Percentiles rank a stretch among this genome's conserved stretches.
Conservation (phyloP, 116 monocot species). For the Iris pallida region DNA sequence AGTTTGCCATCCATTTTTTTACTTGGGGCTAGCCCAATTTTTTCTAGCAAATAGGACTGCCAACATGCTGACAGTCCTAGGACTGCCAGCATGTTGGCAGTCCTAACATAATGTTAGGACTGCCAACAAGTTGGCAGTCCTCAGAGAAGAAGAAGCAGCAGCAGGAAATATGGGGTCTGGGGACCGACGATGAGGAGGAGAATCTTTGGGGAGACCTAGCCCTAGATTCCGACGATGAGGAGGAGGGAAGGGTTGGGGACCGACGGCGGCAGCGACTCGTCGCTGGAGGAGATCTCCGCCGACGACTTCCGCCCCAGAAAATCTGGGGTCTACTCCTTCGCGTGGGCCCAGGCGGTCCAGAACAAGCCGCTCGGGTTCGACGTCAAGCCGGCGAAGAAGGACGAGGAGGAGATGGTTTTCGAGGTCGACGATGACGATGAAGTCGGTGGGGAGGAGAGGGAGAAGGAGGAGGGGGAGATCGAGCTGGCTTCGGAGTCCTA, state of each 20-base stretch:
- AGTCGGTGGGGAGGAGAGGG: neutral
- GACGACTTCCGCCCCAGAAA: slow-evolving; percentile 41
- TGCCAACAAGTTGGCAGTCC: too few species aligned
- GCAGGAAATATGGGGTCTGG: too few species aligned
- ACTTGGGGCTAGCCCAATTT: too few species aligned
- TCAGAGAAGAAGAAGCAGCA: too few species aligned
- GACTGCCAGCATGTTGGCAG: too few species aligned
- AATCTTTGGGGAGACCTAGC: slow-evolving; percentile 12
- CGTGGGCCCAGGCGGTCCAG: slow-evolving; percentile 95
- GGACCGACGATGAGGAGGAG: too few species aligned
- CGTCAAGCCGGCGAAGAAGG: slow-evolving; percentile 1
- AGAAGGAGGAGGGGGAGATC: slow-evolving; percentile 78
- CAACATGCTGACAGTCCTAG: too few species aligned
- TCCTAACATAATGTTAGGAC: too few species aligned
- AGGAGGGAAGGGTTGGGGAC: too few species aligned
- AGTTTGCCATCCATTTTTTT: too few species aligned
- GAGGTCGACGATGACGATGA: slow-evolving; percentile 1
- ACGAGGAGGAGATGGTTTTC: neutral
- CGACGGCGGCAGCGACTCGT: slow-evolving; percentile 10
- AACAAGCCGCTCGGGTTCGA: slow-evolving; percentile 85
- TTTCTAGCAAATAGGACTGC: too few species aligned
- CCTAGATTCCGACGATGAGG: slow-evolving; percentile 11
- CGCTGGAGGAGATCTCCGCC: slow-evolving; percentile 59
- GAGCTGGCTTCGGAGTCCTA: slow-evolving; percentile 30
- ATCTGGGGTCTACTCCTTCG: slow-evolving; percentile 68